Evolutionary conservation across 2,329 filamentous ascomycete genomes (phyloP).

Genomic region (Rutstroemia sp.): DNA sequence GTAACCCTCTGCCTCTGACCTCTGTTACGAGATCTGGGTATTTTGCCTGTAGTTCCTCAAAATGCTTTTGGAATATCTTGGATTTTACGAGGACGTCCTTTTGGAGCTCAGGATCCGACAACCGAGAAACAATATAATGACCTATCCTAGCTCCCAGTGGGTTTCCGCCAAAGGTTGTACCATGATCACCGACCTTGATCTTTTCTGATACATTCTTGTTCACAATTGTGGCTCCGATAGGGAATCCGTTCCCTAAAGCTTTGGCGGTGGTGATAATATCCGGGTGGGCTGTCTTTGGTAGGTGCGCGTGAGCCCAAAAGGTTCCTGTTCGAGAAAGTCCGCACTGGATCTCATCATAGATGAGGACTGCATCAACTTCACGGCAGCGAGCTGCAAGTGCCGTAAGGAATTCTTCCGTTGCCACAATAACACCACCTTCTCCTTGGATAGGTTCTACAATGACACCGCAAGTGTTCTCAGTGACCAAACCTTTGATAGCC

Average conservation of each 20-base stretch:
- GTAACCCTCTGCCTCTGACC: conserved; percentile 74
- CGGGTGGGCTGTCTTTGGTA: conserved; percentile 76
- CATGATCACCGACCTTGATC: conserved; percentile 59
- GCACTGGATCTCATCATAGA: conserved; percentile 97
- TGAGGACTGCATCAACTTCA: conserved; percentile 79
- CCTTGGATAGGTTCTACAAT: conserved; percentile 97
- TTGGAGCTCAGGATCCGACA: conserved; percentile 66
- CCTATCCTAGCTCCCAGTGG: conserved; percentile 65
- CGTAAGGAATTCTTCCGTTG: conserved; percentile 72
- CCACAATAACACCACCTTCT: conserved; percentile 86
- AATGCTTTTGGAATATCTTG: conserved; percentile 48
- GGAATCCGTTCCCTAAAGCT: conserved; percentile 92
- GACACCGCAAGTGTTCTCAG: conserved; percentile 81
- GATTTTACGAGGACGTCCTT: conserved; percentile 62
- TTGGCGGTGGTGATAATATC: conserved; percentile 94
- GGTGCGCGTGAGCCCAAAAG: conserved; percentile 78
- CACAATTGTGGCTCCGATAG: conserved; percentile 74
- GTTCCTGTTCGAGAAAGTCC: conserved; percentile 80
- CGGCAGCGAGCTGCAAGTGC: conserved; percentile 79
- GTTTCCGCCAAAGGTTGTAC: conserved; percentile 70
- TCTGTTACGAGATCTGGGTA: conserved; percentile 70
- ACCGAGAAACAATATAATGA: conserved; percentile 73
- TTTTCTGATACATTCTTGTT: conserved; percentile 57
- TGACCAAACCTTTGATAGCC: conserved; percentile 66
- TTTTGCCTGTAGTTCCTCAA: conserved; percentile 46